A percentile compares a stretch with the other conserved stretches of the same genome.
phyloP scores from a whole-genome alignment of 1,139 yeast genomes.

The Candida freyschussii region DNA sequence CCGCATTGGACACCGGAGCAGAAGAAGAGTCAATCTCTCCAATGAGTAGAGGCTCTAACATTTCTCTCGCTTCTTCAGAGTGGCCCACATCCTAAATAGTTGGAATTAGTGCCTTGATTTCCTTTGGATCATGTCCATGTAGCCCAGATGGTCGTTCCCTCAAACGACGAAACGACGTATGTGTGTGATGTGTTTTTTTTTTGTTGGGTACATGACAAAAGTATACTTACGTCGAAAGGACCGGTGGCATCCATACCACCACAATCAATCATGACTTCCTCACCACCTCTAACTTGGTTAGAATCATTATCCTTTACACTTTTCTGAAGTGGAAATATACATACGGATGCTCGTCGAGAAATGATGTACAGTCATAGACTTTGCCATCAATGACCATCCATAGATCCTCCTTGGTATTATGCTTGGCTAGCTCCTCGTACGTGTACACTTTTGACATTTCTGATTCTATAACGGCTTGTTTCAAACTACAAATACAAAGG shows the following conservation, averaged over 20 bases:
- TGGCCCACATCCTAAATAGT: constrained; percentile 96
- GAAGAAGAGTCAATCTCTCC: constrained; percentile 56
- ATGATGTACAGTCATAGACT: constrained; percentile 80
- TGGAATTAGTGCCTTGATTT: neutral
- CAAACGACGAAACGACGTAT: neutral
- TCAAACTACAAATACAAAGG: too few relatives aligned
- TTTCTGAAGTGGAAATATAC: constrained; percentile 11
- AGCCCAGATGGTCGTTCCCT: neutral
- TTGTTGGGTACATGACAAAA: neutral
- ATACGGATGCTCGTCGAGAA: constrained; percentile 87
- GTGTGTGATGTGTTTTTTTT: neutral
- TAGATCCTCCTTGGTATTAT: constrained; percentile 71
- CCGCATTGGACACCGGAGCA: constrained; percentile 22
- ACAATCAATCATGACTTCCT: constrained; percentile 85
- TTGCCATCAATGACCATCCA: constrained; percentile 91
- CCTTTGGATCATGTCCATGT: neutral
- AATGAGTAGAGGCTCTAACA: constrained; percentile 59
- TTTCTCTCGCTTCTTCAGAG: constrained; percentile 89
- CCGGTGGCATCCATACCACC: constrained; percentile 95
- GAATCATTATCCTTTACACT: constrained; percentile 3
- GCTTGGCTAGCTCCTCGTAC: constrained; percentile 71
- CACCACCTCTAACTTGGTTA: constrained; percentile 66
- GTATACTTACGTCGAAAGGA: constrained; percentile 58
- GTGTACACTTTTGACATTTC: constrained; percentile 41
- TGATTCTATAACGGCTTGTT: too few relatives aligned